Evolutionary conservation across 345 rosid genomes (phyloP).

Genomic region (Lepidium africanum): DNA sequence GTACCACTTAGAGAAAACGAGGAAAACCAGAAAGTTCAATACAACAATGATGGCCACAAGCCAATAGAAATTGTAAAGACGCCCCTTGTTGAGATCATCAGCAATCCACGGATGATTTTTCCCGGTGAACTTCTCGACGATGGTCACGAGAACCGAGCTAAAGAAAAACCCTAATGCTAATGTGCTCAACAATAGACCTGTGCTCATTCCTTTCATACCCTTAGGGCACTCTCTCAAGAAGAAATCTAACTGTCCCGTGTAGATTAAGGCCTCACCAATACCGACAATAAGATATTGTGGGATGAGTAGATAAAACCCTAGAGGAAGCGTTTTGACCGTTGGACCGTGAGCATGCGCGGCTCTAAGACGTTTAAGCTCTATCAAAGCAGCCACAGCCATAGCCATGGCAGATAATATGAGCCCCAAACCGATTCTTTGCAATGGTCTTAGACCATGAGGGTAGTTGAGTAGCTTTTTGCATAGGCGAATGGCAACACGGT

Average conservation of each 20-base stretch:
- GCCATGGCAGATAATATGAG: constrained; percentile 46
- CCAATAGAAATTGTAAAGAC: constrained; percentile 82
- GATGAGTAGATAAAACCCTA: constrained; percentile 68
- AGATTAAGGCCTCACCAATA: constrained; percentile 82
- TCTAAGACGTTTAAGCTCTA: constrained; percentile 55
- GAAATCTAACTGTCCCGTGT: constrained; percentile 82
- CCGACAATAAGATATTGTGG: constrained; percentile 88
- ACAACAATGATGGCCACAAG: constrained; percentile 54
- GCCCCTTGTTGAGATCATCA: constrained; percentile 72
- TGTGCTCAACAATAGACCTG: constrained; percentile 81
- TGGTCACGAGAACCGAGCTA: constrained; percentile 62
- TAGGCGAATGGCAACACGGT: constrained; percentile 48
- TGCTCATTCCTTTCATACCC: constrained; percentile 98
- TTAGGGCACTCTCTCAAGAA: constrained; percentile 94
- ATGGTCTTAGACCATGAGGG: constrained; percentile 74
- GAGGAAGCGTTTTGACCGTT: constrained; percentile 43
- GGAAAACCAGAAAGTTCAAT: constrained; percentile 48
- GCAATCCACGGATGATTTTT: constrained; percentile 66
- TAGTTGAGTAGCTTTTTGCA: constrained; percentile 44
- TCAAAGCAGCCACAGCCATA: constrained; percentile 66
- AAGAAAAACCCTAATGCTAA: constrained; percentile 81
- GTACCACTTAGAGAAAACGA: constrained; percentile 68
- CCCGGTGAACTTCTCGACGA: constrained; percentile 62
- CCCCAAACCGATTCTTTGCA: constrained; percentile 80
- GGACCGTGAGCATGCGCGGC: constrained; percentile 35